Percentiles rank a stretch among this genome's conserved stretches.
phyloP scores from a whole-genome alignment of 2,329 filamentous ascomycete genomes.

The Venturia pyrina region DNA sequence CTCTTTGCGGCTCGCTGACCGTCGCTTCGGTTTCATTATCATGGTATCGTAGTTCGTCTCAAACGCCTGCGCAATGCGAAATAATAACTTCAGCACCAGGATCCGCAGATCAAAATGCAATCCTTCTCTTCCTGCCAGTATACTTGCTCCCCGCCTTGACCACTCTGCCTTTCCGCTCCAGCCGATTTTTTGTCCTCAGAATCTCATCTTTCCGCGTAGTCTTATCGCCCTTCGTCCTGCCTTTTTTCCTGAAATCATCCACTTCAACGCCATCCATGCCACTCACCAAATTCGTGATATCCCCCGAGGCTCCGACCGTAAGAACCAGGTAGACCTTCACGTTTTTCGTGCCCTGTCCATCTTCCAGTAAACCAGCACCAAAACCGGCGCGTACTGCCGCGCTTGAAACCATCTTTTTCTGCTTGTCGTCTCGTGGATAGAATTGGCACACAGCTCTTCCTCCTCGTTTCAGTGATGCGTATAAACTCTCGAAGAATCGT shows the following conservation, averaged over 20 bases:
- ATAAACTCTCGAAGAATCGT: constrained; percentile 87
- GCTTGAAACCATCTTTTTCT: constrained; percentile 82
- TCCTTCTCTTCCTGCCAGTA: constrained; percentile 76
- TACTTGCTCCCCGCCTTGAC: constrained; percentile 91
- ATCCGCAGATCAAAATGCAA: constrained; percentile 21
- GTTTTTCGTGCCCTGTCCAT: constrained; percentile 94
- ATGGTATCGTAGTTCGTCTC: background rate
- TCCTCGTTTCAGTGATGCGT: constrained; percentile 71
- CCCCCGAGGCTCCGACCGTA: constrained; percentile 63
- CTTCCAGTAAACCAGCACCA: constrained; percentile 86
- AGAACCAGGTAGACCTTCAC: constrained; percentile 92
- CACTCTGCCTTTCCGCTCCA: constrained; percentile 88
- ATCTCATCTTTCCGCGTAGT: constrained; percentile 72
- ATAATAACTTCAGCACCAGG: background rate
- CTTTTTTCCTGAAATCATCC: constrained; percentile 49
- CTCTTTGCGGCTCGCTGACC: background rate
- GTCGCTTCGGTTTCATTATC: background rate
- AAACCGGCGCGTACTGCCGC: constrained; percentile 92
- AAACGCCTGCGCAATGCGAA: background rate
- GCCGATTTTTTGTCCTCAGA: constrained; percentile 78
- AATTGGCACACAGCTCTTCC: constrained; percentile 93
- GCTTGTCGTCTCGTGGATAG: constrained; percentile 90
- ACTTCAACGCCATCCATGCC: constrained; percentile 61
- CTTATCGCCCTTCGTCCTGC: constrained; percentile 51
- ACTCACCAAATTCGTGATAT: constrained; percentile 83